These are phyloP conservation scores for Cladosporium sp. DNA, from an alignment of 2,329 filamentous ascomycete species.

Conservation along the genomic window DNA sequence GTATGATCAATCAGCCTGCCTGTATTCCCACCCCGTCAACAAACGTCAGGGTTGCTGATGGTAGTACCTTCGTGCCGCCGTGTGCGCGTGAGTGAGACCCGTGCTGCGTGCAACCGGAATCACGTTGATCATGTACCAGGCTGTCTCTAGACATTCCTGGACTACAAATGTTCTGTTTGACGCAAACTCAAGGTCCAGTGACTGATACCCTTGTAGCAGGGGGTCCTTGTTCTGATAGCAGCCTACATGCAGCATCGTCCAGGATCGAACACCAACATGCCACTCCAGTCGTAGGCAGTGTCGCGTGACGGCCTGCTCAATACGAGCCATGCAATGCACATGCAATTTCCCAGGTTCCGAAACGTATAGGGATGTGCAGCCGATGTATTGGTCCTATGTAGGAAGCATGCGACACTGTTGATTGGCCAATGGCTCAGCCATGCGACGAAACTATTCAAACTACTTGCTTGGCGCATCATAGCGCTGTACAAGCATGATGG, in stretches of 20 bases:
- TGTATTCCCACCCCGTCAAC: not conserved
- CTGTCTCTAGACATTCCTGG: not conserved
- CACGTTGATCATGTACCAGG: not conserved
- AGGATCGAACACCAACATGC: not conserved
- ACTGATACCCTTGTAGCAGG: not conserved
- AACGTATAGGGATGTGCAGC: not conserved
- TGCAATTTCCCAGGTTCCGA: not conserved
- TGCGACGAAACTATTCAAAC: not conserved
- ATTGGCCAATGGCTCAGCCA: not conserved
- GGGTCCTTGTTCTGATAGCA: not conserved
- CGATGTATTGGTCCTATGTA: not conserved
- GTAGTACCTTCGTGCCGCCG: not conserved
- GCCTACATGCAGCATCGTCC: not conserved
- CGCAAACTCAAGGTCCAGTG: too few relatives aligned
- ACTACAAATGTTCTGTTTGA: not conserved
- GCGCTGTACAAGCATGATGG: not conserved
- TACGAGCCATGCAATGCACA: not conserved
- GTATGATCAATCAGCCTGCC: not conserved
- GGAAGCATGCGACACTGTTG: not conserved
- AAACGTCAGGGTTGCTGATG: not conserved
- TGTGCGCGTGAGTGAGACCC: not conserved
- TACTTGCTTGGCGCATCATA: not conserved
- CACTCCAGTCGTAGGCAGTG: not conserved
- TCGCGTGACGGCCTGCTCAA: not conserved
- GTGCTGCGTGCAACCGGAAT: not conserved